A percentile compares a stretch with the other conserved stretches of the same genome.
phyloP scores from a whole-genome alignment of 208 protist species.

The Herpetomonas samuelpessoai region DNA sequence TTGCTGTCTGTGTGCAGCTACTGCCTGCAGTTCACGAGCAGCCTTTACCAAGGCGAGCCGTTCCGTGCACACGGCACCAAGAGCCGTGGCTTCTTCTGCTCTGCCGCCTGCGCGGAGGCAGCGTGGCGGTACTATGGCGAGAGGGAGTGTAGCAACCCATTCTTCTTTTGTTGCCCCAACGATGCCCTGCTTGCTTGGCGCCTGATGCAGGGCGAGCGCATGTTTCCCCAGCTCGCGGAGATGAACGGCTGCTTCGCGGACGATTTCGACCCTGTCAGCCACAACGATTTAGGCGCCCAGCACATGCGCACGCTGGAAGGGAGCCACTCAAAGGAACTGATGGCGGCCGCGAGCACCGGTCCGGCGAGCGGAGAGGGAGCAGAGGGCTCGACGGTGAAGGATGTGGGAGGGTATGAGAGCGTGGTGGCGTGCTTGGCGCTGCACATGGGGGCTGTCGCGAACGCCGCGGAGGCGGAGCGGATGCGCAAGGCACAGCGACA shows the following conservation, averaged over 20 bases:
- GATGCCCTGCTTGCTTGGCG: constrained; percentile 78
- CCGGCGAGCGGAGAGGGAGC: neutral
- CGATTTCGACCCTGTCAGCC: constrained; percentile 28
- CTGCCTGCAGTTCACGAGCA: constrained; percentile 69
- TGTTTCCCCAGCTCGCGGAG: constrained; percentile 24
- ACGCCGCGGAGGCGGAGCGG: constrained; percentile 46
- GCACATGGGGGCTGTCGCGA: constrained; percentile 54
- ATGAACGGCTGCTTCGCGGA: constrained; percentile 15
- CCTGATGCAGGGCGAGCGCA: constrained; percentile 34
- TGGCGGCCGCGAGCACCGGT: constrained; percentile 6
- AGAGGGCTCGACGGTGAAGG: neutral
- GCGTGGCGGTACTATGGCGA: constrained; percentile 75
- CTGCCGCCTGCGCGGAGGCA: constrained; percentile 43
- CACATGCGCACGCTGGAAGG: constrained; percentile 50
- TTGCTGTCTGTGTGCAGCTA: constrained; percentile 74
- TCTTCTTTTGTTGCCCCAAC: constrained; percentile 82
- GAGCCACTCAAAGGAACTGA: constrained; percentile 58
- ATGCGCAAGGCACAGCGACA: constrained; percentile 73
- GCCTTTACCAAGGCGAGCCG: constrained; percentile 60
- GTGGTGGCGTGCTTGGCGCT: constrained; percentile 56
- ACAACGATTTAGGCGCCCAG: constrained; percentile 30
- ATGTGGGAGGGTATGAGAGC: constrained; percentile 71
- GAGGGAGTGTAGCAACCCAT: constrained; percentile 58
- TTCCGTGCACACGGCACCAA: constrained; percentile 50
- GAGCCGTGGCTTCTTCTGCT: constrained; percentile 87